phyloP scores from a whole-genome alignment of 305 asterid species.

The Stenogyne calaminthoides region DNA sequence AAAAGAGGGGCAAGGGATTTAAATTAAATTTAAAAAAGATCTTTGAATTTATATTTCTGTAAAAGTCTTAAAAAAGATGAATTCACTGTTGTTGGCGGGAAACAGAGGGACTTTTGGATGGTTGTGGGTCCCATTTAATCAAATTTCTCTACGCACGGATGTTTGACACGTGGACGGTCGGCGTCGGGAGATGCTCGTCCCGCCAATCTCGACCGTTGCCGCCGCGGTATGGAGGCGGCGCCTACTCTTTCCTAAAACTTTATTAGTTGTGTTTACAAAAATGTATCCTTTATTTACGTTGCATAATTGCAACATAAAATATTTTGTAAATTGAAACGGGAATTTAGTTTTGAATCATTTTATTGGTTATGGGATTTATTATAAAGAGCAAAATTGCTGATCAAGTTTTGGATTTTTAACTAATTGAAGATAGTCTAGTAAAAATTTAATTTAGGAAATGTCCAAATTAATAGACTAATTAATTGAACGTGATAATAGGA shows the following conservation, averaged over 20 bases:
- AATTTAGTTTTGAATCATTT: not conserved
- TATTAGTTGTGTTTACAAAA: not conserved
- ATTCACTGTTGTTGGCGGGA: constrained; percentile 33
- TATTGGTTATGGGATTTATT: too few relatives aligned
- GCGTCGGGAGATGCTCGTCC: constrained; percentile 30
- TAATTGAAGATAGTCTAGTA: too few relatives aligned
- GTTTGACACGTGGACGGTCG: constrained; percentile 33
- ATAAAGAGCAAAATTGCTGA: too few relatives aligned
- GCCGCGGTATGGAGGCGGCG: constrained; percentile 50
- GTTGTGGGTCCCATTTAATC: constrained; percentile 34
- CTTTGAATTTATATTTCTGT: not conserved
- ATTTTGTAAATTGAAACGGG: not conserved
- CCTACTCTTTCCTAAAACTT: constrained; percentile 21
- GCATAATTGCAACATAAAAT: not conserved
- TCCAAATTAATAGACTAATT: too few relatives aligned
- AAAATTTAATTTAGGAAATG: too few relatives aligned
- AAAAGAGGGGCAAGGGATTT: not conserved
- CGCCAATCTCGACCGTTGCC: constrained; percentile 63
- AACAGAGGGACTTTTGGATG: constrained; percentile 30
- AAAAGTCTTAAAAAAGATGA: not conserved
- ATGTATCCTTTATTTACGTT: not conserved
- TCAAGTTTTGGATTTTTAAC: too few relatives aligned
- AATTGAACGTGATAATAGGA: too few relatives aligned
- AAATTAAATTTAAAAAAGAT: constrained; percentile 24
- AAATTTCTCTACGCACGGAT: too few relatives aligned